Evolutionary conservation across 2,329 filamentous ascomycete species (phyloP).

Genomic region (Penicillium palitans): DNA sequence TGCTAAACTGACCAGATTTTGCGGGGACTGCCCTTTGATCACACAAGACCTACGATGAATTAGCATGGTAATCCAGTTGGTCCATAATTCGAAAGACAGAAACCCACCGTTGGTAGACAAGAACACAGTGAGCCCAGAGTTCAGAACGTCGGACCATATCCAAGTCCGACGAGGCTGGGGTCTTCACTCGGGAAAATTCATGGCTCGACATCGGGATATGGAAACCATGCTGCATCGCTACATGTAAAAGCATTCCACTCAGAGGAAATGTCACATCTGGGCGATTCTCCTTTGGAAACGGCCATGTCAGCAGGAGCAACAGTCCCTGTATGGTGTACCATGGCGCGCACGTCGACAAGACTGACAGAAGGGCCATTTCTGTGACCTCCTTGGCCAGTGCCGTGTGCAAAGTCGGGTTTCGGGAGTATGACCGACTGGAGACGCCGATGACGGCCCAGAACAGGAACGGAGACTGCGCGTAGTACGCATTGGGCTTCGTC

Average conservation of each 20-base stretch:
- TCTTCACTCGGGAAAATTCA: slow-evolving; percentile 41
- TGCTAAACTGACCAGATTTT: slow-evolving; percentile 35
- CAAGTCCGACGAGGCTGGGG: slow-evolving; percentile 32
- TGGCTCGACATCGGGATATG: slow-evolving; percentile 47
- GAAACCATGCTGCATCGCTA: slow-evolving; percentile 46
- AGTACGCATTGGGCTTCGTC: slow-evolving; percentile 70
- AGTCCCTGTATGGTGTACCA: slow-evolving; percentile 42
- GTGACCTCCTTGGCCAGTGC: slow-evolving; percentile 37
- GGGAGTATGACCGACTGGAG: slow-evolving; percentile 39
- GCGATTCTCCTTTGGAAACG: slow-evolving; percentile 39
- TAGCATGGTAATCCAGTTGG: not conserved
- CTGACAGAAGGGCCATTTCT: slow-evolving; percentile 41
- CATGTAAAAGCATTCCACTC: slow-evolving; percentile 41
- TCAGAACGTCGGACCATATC: slow-evolving; percentile 42
- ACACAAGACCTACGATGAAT: slow-evolving; percentile 34
- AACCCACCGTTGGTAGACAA: slow-evolving; percentile 42
- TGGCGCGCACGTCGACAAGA: slow-evolving; percentile 29
- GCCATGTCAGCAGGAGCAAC: slow-evolving; percentile 43
- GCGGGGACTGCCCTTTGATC: slow-evolving; percentile 41
- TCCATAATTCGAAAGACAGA: not conserved
- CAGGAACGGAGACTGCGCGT: slow-evolving; percentile 73
- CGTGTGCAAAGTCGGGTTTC: slow-evolving; percentile 41
- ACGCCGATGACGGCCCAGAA: slow-evolving; percentile 70
- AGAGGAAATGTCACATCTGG: slow-evolving; percentile 40
- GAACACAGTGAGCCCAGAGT: slow-evolving; percentile 43